Evolutionary conservation across 2,329 filamentous ascomycete genomes (phyloP).

Genomic region (Sordariomycetes sp.): DNA sequence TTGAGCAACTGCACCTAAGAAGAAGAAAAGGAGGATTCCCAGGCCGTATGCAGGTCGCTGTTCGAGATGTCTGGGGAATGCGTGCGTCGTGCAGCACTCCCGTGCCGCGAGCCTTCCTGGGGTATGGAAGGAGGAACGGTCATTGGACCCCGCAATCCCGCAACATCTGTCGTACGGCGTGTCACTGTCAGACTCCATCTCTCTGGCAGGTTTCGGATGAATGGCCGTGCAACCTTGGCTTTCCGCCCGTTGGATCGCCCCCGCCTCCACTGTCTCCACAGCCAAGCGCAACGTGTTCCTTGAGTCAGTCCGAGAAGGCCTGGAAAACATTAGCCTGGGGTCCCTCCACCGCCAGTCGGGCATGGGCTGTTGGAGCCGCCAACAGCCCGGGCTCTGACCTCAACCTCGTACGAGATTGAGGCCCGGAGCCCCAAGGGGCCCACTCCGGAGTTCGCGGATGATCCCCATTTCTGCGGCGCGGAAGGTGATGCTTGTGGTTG

Average conservation of each 20-base stretch:
- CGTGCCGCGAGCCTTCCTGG: too few relatives aligned
- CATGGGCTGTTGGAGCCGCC: too few relatives aligned
- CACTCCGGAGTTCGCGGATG: background rate
- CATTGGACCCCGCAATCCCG: background rate
- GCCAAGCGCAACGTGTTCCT: background rate
- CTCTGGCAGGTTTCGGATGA: too few relatives aligned
- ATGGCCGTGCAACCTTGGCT: background rate
- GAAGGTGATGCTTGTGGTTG: too few relatives aligned
- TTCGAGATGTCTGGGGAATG: background rate
- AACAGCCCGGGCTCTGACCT: background rate
- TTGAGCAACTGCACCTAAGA: background rate
- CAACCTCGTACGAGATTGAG: background rate
- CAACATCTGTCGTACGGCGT: background rate
- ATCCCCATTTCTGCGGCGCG: background rate
- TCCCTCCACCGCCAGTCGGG: too few relatives aligned
- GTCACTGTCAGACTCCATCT: background rate
- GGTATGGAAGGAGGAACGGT: too few relatives aligned
- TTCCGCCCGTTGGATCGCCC: background rate
- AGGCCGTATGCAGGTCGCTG: background rate
- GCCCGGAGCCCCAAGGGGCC: background rate
- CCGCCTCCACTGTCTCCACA: background rate
- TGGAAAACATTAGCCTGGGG: background rate
- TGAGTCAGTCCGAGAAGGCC: background rate
- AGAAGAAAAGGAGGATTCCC: background rate
- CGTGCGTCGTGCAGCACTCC: background rate